Conservation (phyloP, 2,329 filamentous ascomycete genomes). For the Sporothrix sp. region DNA sequence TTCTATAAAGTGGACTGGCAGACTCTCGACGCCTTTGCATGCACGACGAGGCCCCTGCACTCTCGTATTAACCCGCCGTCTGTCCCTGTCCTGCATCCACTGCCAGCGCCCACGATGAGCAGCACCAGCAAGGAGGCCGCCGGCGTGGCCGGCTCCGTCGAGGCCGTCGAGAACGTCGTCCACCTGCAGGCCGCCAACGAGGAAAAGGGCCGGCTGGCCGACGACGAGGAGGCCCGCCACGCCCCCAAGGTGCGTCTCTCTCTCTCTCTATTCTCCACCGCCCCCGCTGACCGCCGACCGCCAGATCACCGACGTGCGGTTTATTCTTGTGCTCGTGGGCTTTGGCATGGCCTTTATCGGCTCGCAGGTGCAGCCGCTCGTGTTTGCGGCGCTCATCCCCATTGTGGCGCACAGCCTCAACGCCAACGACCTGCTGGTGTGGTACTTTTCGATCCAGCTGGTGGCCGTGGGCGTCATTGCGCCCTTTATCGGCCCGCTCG, state of each 20-base stretch:
- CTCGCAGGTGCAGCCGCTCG: constrained; percentile 1
- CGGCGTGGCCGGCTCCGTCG: neutral
- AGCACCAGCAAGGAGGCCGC: too few species aligned
- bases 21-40: too few species aligned
- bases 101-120: too few species aligned
- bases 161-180: neutral
- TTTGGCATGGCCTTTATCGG: constrained; percentile 6
- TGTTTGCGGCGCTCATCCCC: neutral
- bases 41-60: too few species aligned
- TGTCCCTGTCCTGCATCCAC: too few species aligned
- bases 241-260: neutral
- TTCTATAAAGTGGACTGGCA: too few species aligned
- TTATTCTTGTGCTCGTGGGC: neutral
- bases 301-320: neutral
- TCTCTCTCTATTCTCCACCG: neutral
- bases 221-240: neutral
- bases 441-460: neutral
- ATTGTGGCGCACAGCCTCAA: neutral
- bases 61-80: too few species aligned
- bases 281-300: too few species aligned
- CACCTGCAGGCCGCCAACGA: neutral
- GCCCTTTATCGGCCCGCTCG: neutral
- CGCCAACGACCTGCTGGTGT: neutral
- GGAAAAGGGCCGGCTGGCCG: neutral
- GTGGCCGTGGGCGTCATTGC: neutral